Percentiles rank a stretch among this genome's conserved stretches.
Conservation (phyloP, 192 early-diverging fungal genomes). For the Linnemannia schmuckeri region DNA sequence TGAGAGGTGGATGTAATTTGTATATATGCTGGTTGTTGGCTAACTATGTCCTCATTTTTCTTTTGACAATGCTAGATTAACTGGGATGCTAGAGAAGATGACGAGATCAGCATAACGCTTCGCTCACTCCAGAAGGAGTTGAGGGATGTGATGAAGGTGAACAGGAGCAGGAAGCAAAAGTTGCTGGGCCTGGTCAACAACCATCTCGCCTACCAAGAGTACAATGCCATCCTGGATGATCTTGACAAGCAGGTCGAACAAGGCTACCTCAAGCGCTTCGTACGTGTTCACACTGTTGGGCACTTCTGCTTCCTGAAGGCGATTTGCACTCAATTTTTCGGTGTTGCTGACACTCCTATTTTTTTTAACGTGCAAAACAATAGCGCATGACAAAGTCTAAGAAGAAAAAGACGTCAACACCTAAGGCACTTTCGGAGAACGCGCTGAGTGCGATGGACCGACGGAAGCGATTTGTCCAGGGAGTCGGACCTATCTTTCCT, state of each 20-base stretch:
- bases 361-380: not conserved
- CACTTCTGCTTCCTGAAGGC: not conserved
- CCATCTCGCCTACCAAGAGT: conserved; percentile 89
- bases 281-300: conserved; percentile 54
- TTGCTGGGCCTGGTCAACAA: conserved; percentile 78
- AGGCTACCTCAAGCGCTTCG: conserved; percentile 88
- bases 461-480: conserved; percentile 75
- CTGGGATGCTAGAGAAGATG: conserved; percentile 79
- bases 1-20: not conserved
- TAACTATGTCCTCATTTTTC: not conserved
- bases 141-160: conserved; percentile 75
- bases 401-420: conserved; percentile 71
- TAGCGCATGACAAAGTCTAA: conserved; percentile 77
- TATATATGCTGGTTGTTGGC: not conserved
- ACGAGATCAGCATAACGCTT: conserved; percentile 80
- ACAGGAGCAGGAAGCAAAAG: conserved; percentile 73
- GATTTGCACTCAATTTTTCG: not conserved
- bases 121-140: conserved; percentile 78
- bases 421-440: conserved; percentile 76
- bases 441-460: conserved; percentile 75
- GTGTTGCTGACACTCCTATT: not conserved
- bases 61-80: conserved; percentile 60
- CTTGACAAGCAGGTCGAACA: conserved; percentile 92
- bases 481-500: conserved; percentile 68
- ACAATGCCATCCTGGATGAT: conserved; percentile 86